These are phyloP conservation scores for Ophioceras dolichostomum DNA, from an alignment of 2,329 filamentous ascomycete species.

Conservation along the genomic window DNA sequence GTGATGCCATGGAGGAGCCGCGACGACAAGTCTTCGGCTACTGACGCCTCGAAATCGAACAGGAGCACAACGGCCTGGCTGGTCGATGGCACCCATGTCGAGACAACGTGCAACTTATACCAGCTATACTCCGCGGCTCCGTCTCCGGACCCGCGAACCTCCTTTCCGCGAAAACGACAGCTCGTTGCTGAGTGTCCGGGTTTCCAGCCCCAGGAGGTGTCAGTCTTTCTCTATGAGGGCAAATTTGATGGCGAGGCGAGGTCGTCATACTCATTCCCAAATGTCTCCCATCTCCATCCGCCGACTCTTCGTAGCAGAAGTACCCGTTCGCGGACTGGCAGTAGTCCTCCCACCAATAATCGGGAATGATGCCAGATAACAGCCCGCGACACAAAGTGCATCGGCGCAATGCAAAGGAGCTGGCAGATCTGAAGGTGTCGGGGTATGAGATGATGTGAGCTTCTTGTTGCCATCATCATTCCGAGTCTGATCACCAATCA, in stretches of 20 bases:
- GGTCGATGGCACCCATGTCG: neutral
- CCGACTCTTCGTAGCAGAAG: slow-evolving; percentile 18
- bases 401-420: too few relatives aligned
- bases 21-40: neutral
- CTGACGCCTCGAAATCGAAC: neutral
- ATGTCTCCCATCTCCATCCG: slow-evolving; percentile 2
- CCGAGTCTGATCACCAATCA: too few relatives aligned
- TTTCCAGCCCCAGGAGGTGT: neutral
- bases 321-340: slow-evolving; percentile 23
- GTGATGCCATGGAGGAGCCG: neutral
- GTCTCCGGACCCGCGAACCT: neutral
- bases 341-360: slow-evolving; percentile 22
- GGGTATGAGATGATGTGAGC: neutral
- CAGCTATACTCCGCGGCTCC: neutral
- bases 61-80: neutral
- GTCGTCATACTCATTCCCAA: neutral
- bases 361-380: slow-evolving; percentile 15
- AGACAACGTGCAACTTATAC: neutral
- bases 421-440: too few relatives aligned
- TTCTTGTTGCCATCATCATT: neutral
- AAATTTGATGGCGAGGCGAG: neutral
- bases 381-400: neutral
- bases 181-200: neutral
- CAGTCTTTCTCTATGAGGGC: neutral
- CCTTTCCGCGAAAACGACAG: neutral